These are phyloP conservation scores for Dovyalis caffra DNA, from an alignment of 345 rosid genomes.

Conservation along the genomic window DNA sequence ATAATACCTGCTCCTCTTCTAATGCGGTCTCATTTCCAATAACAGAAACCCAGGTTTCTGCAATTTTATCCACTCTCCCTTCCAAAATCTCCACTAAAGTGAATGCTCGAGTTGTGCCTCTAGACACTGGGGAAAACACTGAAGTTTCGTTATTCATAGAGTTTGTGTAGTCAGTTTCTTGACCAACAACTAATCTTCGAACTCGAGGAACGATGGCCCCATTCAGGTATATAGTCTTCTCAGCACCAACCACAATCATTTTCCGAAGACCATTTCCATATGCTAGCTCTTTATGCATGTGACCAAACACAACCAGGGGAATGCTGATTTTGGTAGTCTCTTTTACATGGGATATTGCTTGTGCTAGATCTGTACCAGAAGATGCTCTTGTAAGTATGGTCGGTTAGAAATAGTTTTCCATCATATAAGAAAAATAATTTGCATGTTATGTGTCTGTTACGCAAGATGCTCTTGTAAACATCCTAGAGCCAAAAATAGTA, in stretches of 20 bases:
- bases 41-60: slow-evolving; percentile 73
- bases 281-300: slow-evolving; percentile 84
- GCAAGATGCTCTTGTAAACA: slow-evolving; percentile 21
- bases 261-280: slow-evolving; percentile 57
- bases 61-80: slow-evolving; percentile 55
- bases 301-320: slow-evolving; percentile 78
- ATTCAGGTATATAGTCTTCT: slow-evolving; percentile 59
- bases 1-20: slow-evolving; percentile 53
- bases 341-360: slow-evolving; percentile 61
- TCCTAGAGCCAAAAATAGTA: neutral
- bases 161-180: slow-evolving; percentile 9
- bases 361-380: slow-evolving; percentile 62
- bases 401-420: neutral
- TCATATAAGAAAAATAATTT: slow-evolving; percentile 3
- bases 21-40: slow-evolving; percentile 40
- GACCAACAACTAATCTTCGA: slow-evolving; percentile 21
- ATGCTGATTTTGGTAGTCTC: slow-evolving; percentile 38
- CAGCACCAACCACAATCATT: slow-evolving; percentile 58
- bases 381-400: slow-evolving; percentile 14
- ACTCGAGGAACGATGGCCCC: slow-evolving; percentile 87
- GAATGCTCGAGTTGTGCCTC: slow-evolving; percentile 60
- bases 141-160: slow-evolving; percentile 7
- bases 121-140: slow-evolving; percentile 15
- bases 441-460: slow-evolving; percentile 39
- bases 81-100: slow-evolving; percentile 60